Conservation (phyloP, 768 basidiomycete genomes). For the Rhodotorula graminis region DNA sequence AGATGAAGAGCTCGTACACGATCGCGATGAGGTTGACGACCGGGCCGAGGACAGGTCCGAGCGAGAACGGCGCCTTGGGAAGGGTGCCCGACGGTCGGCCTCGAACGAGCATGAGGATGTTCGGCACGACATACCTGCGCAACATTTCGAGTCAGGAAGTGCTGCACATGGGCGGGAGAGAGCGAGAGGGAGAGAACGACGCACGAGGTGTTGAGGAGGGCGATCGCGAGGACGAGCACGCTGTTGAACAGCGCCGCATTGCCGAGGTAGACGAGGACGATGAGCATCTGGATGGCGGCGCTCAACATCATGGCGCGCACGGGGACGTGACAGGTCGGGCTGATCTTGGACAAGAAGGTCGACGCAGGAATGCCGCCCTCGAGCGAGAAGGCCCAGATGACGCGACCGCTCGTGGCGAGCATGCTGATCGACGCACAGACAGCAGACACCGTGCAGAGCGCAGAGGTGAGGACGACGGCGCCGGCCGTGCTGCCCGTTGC, state of each 20-base stretch:
- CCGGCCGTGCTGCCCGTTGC: background rate
- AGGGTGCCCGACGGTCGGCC: slow-evolving; percentile 5
- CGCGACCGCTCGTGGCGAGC: background rate
- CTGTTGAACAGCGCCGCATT: slow-evolving; percentile 32
- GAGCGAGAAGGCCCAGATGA: slow-evolving; percentile 6
- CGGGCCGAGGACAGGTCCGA: slow-evolving; percentile 14
- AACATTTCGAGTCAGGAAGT: background rate
- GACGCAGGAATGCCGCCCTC: slow-evolving; percentile 27
- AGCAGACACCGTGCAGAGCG: background rate
- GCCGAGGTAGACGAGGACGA: slow-evolving; percentile 31
- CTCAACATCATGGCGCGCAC: slow-evolving; percentile 16
- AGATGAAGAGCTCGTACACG: slow-evolving; percentile 1
- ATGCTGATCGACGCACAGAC: background rate
- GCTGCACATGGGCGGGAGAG: background rate
- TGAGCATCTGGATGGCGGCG: slow-evolving; percentile 11
- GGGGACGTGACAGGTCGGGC: slow-evolving; percentile 8
- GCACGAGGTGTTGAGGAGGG: slow-evolving; percentile 32
- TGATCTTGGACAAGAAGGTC: background rate
- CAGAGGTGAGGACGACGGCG: background rate
- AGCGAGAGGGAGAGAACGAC: background rate
- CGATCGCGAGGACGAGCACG: slow-evolving; percentile 36
- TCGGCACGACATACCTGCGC: slow-evolving; percentile 9
- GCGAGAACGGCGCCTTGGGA: background rate
- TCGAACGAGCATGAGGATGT: slow-evolving; percentile 32
- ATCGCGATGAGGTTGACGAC: slow-evolving; percentile 28